phyloP scores from a whole-genome alignment of 176 grass and related monocot genomes.

The Eragrostis nindensis region DNA sequence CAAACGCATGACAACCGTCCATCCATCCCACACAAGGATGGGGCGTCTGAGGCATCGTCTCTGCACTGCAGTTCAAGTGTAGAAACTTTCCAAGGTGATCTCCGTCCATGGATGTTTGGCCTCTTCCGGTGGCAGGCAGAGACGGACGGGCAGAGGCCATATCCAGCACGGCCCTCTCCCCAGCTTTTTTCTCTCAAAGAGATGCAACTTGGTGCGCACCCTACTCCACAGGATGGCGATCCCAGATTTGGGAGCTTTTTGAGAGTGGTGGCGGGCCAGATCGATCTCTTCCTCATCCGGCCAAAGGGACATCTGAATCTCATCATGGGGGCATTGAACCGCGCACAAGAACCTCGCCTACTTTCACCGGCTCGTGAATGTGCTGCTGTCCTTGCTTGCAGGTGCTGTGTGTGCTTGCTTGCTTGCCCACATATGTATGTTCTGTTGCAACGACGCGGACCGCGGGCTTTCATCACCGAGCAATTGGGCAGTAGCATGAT shows the following conservation, averaged over 20 bases:
- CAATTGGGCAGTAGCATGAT: not conserved
- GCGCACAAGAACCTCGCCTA: conserved; percentile 26
- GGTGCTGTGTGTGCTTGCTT: not conserved
- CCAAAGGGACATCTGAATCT: conserved; percentile 37
- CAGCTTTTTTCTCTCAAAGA: not conserved
- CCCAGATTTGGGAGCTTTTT: no score
- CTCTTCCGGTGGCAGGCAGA: not conserved
- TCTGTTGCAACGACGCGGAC: not conserved
- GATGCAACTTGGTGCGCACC: not conserved
- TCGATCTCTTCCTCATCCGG: not conserved
- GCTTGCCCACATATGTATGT: not conserved
- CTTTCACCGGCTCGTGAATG: conserved; percentile 37
- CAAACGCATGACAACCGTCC: not conserved
- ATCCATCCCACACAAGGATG: not conserved
- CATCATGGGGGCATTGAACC: conserved; percentile 32
- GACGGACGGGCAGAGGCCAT: not conserved
- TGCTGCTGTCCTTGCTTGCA: conserved; percentile 21
- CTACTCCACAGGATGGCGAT: not conserved
- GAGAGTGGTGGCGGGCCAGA: conserved; percentile 17
- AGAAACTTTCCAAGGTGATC: not conserved
- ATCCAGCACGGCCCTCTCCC: not conserved
- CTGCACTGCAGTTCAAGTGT: not conserved
- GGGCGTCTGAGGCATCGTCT: no score
- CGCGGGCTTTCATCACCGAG: not conserved
- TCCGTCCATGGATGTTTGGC: not conserved